These are phyloP conservation scores for Cyclotella sp. DNA, from an alignment of 108 stramenopile species.

Conservation along the genomic window DNA sequence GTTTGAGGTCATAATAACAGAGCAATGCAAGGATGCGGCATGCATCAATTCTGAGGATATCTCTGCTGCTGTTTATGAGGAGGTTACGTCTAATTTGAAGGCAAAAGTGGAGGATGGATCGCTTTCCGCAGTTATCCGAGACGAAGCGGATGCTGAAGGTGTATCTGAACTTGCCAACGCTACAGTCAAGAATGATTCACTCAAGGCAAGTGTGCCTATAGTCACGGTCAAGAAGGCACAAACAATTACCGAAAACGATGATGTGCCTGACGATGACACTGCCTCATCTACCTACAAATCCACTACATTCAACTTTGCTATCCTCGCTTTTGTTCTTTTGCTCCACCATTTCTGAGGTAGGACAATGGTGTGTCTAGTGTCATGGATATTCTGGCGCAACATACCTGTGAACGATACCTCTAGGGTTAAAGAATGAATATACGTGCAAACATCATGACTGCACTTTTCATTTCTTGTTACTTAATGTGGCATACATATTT, in stretches of 20 bases:
- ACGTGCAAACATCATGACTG: too few relatives aligned
- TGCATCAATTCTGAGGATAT: slow-evolving; percentile 31
- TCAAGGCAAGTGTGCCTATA: slow-evolving; percentile 14
- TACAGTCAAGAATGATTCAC: slow-evolving; percentile 11
- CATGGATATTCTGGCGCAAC: neutral
- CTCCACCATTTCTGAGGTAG: neutral
- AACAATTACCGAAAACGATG: neutral
- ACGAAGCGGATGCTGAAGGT: slow-evolving; percentile 24
- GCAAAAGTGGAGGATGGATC: slow-evolving; percentile 28
- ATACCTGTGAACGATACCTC: too few relatives aligned
- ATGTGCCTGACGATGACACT: neutral
- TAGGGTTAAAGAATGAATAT: too few relatives aligned
- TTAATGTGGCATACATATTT: too few relatives aligned
- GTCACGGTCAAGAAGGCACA: slow-evolving; percentile 14
- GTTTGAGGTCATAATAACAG: slow-evolving; percentile 32
- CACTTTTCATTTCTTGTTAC: too few relatives aligned
- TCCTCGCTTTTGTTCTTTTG: neutral
- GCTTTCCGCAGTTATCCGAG: slow-evolving; percentile 28
- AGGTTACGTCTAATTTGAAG: slow-evolving; percentile 30
- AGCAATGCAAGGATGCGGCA: slow-evolving; percentile 19
- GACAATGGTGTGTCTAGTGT: neutral
- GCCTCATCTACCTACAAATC: neutral
- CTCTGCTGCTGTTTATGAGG: slow-evolving; percentile 16
- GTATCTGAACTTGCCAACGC: slow-evolving; percentile 28
- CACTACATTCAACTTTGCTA: neutral